A percentile compares a stretch with the other conserved stretches of the same genome.
Evolutionary conservation across 139 green algal species (phyloP).

Genomic region (Spirogloea muscicola): DNA sequence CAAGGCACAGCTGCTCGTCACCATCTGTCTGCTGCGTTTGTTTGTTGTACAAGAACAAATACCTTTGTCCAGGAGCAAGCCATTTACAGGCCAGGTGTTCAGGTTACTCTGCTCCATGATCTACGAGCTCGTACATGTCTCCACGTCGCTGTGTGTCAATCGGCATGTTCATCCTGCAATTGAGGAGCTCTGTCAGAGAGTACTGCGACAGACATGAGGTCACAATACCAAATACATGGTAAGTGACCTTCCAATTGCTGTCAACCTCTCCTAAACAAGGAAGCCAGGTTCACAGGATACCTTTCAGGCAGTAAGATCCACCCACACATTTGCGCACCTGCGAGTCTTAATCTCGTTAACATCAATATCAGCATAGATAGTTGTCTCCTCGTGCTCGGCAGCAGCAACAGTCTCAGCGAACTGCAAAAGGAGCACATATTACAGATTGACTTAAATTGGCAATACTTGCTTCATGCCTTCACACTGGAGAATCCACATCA

Average conservation of each 20-base stretch:
- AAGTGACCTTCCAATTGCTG: too few relatives aligned
- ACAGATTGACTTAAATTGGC: slow-evolving; percentile 14
- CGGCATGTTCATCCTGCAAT: slow-evolving; percentile 15
- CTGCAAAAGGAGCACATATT: slow-evolving; percentile 49
- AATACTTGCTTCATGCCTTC: too few relatives aligned
- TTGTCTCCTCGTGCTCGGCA: slow-evolving; percentile 55
- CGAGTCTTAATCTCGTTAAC: slow-evolving; percentile 56
- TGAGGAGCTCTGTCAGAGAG: background rate
- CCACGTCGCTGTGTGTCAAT: slow-evolving; percentile 11
- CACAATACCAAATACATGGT: background rate
- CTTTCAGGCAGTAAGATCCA: background rate
- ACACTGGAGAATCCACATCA: too few relatives aligned
- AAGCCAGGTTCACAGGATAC: background rate
- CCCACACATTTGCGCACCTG: slow-evolving; percentile 40
- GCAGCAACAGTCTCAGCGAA: slow-evolving; percentile 78
- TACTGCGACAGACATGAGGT: background rate
- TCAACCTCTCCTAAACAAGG: too few relatives aligned
- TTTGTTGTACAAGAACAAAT: too few relatives aligned
- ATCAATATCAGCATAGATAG: slow-evolving; percentile 31
- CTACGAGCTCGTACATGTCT: slow-evolving; percentile 12
- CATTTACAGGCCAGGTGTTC: too few relatives aligned
- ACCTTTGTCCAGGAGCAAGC: too few relatives aligned
- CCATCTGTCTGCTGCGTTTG: too few relatives aligned
- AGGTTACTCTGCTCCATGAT: too few relatives aligned
- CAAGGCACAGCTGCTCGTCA: too few relatives aligned